Conservation (phyloP, 306 rosid species). For the Cucurbita ficifolia region DNA sequence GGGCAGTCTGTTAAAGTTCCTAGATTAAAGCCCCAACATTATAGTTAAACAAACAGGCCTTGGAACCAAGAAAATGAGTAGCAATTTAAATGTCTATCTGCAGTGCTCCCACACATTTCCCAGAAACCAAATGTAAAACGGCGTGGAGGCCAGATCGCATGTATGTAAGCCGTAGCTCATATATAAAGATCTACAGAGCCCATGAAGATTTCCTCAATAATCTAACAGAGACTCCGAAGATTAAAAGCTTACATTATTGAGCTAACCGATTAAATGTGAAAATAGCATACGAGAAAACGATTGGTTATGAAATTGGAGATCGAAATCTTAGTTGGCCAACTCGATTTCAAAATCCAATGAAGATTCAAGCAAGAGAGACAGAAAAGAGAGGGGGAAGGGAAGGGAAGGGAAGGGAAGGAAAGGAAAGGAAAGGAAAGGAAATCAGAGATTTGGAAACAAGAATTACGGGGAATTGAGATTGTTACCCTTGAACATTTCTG, state of each 20-base stretch:
- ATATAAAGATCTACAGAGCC: slow-evolving; percentile 9
- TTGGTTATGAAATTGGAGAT: not conserved
- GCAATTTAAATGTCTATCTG: not conserved
- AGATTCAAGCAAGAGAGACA: not conserved
- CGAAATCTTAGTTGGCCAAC: not conserved
- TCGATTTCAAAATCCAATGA: not conserved
- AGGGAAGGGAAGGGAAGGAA: not conserved
- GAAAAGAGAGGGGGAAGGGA: not conserved
- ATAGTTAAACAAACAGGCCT: not conserved
- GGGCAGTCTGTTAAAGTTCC: not conserved
- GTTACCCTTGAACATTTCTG: slow-evolving; percentile 81
- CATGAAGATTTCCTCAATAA: not conserved
- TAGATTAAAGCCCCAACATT: not conserved
- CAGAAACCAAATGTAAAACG: slow-evolving; percentile 13
- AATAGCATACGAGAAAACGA: not conserved
- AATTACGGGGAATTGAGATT: not conserved
- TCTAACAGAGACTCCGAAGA: not conserved
- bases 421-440: not conserved
- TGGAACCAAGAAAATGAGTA: not conserved
- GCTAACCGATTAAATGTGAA: not conserved
- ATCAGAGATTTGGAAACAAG: slow-evolving; percentile 2
- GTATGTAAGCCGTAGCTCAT: not conserved
- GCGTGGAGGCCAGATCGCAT: slow-evolving; percentile 10
- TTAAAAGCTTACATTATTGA: not conserved
- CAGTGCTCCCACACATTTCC: slow-evolving; percentile 12